These are phyloP conservation scores for Lathyrus tuberosus DNA, from an alignment of 306 rosid species.

Conservation along the genomic window DNA sequence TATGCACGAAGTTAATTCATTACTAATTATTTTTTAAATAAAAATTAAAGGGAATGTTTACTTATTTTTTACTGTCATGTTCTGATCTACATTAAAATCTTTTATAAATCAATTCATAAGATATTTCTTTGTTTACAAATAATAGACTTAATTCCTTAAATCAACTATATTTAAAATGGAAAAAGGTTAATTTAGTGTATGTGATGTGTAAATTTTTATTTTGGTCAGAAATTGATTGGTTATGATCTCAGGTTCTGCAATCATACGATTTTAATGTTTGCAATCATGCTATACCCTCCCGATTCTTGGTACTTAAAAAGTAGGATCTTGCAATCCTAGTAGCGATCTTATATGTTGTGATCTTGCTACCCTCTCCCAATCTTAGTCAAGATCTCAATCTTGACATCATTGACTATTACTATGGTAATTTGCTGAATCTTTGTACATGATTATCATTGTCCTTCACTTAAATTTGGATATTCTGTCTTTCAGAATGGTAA, in stretches of 20 bases:
- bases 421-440: slow-evolving; percentile 12
- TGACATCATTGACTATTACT: background rate
- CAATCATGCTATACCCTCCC: background rate
- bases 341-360: background rate
- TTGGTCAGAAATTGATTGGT: background rate
- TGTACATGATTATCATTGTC: background rate
- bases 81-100: background rate
- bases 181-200: background rate
- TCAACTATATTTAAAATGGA: background rate
- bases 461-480: slow-evolving; percentile 23
- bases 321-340: background rate
- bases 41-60: too few species aligned
- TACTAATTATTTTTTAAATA: too few species aligned
- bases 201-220: background rate
- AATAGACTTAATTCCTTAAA: background rate
- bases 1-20: background rate
- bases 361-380: background rate
- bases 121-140: background rate
- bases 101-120: background rate
- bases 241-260: background rate
- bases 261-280: background rate
- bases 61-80: too few species aligned
- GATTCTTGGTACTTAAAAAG: background rate
- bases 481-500: slow-evolving; percentile 74
- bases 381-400: background rate